phyloP scores from a whole-genome alignment of 192 early-diverging fungal genomes.

The Phycomyces blakesleeanus region DNA sequence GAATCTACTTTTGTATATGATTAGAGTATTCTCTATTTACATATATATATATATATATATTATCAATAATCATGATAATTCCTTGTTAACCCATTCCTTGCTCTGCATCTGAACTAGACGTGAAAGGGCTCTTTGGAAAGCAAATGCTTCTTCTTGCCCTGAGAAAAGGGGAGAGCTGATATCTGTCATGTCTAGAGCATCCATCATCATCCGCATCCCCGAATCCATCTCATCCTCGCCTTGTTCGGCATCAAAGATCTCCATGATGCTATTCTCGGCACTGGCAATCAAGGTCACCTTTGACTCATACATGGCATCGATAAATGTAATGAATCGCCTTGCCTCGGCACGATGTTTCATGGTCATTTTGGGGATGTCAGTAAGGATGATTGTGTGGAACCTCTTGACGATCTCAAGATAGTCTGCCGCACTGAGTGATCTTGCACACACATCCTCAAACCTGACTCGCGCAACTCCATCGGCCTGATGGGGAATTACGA shows the following conservation, averaged over 20 bases:
- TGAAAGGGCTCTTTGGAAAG: constrained; percentile 89
- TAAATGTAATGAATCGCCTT: constrained; percentile 87
- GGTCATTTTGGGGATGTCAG: constrained; percentile 71
- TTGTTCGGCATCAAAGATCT: constrained; percentile 69
- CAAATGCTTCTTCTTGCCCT: constrained; percentile 94
- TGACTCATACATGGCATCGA: constrained; percentile 90
- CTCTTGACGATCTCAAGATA: constrained; percentile 78
- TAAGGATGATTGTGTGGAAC: constrained; percentile 76
- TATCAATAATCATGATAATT: constrained; percentile 1
- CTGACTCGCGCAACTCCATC: constrained; percentile 68
- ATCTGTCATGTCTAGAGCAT: constrained; percentile 47
- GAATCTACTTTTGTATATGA: background rate
- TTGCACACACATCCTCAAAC: constrained; percentile 77
- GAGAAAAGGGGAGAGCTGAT: constrained; percentile 63
- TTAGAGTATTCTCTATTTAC: background rate
- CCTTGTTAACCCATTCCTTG: constrained; percentile 57
- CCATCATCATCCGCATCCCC: constrained; percentile 58
- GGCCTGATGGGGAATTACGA: constrained; percentile 62
- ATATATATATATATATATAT: background rate
- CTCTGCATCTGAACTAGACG: constrained; percentile 92
- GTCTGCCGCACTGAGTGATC: constrained; percentile 77
- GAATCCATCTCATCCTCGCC: constrained; percentile 39
- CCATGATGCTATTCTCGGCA: constrained; percentile 59
- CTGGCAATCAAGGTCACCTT: constrained; percentile 69
- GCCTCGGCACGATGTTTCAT: constrained; percentile 79